Evolutionary conservation across 73 alveolate genomes (phyloP), one percentile per base, ranked within the genome.

Genomic region (Durusdinium trenchii): DNA sequence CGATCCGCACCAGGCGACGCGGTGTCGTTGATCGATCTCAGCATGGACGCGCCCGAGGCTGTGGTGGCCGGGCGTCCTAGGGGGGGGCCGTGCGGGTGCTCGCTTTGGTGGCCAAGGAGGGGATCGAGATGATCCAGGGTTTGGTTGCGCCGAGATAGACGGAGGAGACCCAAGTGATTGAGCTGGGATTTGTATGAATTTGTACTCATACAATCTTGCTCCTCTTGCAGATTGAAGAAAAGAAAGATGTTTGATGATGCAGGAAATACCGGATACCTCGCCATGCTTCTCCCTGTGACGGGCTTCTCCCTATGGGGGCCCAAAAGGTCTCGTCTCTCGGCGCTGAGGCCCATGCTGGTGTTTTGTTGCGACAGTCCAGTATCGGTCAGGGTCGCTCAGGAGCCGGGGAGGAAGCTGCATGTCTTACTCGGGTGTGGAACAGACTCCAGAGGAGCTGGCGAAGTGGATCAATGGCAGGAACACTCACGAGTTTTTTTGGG

Each of bases 321-420:
- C n/a, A n/a, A 69, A 69, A 40, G 32, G 36, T 69, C 45, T 32
- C 36, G n/a, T 0, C 46, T 35, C 51, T 14, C 16, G 52, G 6
- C 60, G 16, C 36, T 20, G 48, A 62, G 84, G 96, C 96, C 73
- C 75, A 48, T 67, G 96, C 96, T 12, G 84, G 51, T 1, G 85
- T 54, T 32, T 35, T 89, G 51, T 54, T 91, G 45, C 87, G 97
- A 6, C 86, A 76, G 28, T 91, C 89, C 36, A 46, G 89, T 57
- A 76, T 91, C 38, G 97, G 95, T 18, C 47, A 6, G 82, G 95
- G 62, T 3, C 5, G 54, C 75, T 14, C 43, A 40, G 12, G 30
- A 45, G 3, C 20, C n/a, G n/a, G n/a, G n/a, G n/a, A n/a, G n/a
- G n/a, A n/a, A n/a, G n/a, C n/a, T n/a, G n/a, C n/a, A n/a, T n/a